Base-by-base conservation (phyloP, 208 protist genomes). In the Wallacemonas collosoma region DNA sequence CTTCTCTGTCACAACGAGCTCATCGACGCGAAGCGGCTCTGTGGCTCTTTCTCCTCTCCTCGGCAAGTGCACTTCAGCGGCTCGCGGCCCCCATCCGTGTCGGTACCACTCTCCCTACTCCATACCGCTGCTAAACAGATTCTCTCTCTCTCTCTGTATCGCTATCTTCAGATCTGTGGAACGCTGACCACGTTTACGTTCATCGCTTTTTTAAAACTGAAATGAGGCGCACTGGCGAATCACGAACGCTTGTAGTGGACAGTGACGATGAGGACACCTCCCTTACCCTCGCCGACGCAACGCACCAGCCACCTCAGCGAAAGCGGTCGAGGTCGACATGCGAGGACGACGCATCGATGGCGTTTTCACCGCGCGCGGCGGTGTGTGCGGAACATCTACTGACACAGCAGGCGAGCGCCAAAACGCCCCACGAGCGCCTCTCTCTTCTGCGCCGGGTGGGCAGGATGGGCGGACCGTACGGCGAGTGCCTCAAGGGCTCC, bases 381-480 rank as follows among this genome's bases (percentile, higher is more conserved):
- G 51, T 39, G n/a, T 72, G 68, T 50, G 68, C 68, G 0, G 43
- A 63, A 17, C 8, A 15, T 3, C 54, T 72, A 57, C 62, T 83
- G 39, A 11, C 26, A 35, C 39, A 71, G n/a, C 69, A 83, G 45
- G 43, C 72, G 1, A 38, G 9, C 9, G 71, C 75, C 3, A 61
- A 6, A 11, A 66, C 71, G 41, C 53, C 77, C 1, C 54, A 78
- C 39, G 66, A 69, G 7, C 60, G 77, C 9, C 62, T 81, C 39
- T 43, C 57, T 35, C 45, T 53, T 3, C 56, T 77, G 48, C 50
- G 51, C n/a, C 75, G 83, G 50, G 71, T 93, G 11, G 51, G 56
- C 1, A 40, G 76, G 36, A 77, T 93, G 50, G 82, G 85, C 41
- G 88, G 88, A 15, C 70, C 81, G 35, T 93, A 89, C 72, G n/a